These are phyloP conservation scores for Arthrobotrys sphaeroides DNA, from an alignment of 2,329 filamentous ascomycete species.

Conservation along the genomic window DNA sequence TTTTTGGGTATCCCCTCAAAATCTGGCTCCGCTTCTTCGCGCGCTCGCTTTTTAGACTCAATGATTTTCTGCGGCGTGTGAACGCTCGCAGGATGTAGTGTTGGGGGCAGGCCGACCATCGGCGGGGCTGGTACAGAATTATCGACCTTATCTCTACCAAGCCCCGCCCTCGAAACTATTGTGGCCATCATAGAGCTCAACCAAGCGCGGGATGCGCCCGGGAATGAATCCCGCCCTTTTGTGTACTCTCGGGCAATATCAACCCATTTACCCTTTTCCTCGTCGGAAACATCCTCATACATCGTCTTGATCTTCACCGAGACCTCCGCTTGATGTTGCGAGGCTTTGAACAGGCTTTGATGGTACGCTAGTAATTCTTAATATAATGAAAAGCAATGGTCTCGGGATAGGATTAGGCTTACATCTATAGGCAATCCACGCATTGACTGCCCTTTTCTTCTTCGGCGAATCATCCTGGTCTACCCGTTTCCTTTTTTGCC, in stretches of 20 bases:
- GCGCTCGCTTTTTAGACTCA: conserved; percentile 20
- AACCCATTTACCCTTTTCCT: conserved; percentile 15
- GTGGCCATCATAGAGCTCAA: conserved; percentile 9
- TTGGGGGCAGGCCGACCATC: not conserved
- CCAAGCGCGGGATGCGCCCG: conserved; percentile 3
- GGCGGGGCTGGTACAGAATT: not conserved
- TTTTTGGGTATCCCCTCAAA: conserved; percentile 14
- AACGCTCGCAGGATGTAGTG: not conserved
- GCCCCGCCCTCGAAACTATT: conserved; percentile 3
- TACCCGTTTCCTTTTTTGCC: not conserved
- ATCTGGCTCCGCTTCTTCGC: not conserved
- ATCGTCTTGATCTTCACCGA: conserved; percentile 25
- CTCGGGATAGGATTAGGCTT: not conserved
- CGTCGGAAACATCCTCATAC: not conserved
- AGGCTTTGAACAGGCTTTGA: conserved; percentile 8
- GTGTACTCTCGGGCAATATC: conserved; percentile 20
- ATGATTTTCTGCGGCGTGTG: not conserved
- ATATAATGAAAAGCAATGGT: not conserved
- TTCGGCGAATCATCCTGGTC: not conserved
- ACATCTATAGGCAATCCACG: conserved; percentile 32
- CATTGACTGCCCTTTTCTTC: conserved; percentile 24
- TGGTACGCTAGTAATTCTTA: conserved; percentile 3
- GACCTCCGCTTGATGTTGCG: conserved; percentile 14
- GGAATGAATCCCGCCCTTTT: conserved; percentile 7
- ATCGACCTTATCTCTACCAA: not conserved